phyloP scores from a whole-genome alignment of 345 rosid species.

The Limnanthes douglasii region DNA sequence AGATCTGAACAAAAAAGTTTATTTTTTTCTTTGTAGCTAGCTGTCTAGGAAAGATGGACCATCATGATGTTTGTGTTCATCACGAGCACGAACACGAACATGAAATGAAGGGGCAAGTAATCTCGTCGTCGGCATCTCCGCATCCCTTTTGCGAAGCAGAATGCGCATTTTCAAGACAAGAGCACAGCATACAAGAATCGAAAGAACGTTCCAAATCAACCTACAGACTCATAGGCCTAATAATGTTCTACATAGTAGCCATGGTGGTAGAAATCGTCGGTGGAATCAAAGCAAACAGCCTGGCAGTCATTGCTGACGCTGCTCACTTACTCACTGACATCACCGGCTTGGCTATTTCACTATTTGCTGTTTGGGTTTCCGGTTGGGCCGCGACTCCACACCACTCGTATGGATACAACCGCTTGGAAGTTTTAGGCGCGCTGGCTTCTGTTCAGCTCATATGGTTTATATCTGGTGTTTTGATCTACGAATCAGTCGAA shows the following conservation, averaged over 20 bases:
- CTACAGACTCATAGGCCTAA: conserved; percentile 31
- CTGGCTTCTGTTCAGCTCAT: conserved; percentile 68
- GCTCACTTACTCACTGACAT: conserved; percentile 69
- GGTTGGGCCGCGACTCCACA: conserved; percentile 59
- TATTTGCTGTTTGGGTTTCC: conserved; percentile 63
- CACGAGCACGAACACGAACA: no score
- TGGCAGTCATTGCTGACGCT: conserved; percentile 75
- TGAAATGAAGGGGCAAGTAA: no score
- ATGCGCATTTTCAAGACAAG: conserved; percentile 39
- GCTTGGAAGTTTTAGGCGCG: conserved; percentile 72
- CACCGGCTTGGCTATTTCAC: conserved; percentile 52
- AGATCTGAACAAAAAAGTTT: no score
- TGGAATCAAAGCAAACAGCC: conserved; percentile 65
- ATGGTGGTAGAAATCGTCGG: conserved; percentile 63
- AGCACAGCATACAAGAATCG: conserved; percentile 19
- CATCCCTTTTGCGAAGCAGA: conserved; percentile 15
- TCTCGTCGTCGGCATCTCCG: no score
- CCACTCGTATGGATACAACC: conserved; percentile 55
- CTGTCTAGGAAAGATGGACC: no score
- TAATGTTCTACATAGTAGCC: conserved; percentile 26
- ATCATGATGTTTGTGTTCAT: no score
- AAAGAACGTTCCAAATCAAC: conserved; percentile 30
- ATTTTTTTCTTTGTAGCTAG: no score
- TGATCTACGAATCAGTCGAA: conserved; percentile 45
- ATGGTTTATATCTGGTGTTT: conserved; percentile 59